Evolutionary conservation across 345 rosid species (phyloP).

Genomic region (Schrenkiella parvula): DNA sequence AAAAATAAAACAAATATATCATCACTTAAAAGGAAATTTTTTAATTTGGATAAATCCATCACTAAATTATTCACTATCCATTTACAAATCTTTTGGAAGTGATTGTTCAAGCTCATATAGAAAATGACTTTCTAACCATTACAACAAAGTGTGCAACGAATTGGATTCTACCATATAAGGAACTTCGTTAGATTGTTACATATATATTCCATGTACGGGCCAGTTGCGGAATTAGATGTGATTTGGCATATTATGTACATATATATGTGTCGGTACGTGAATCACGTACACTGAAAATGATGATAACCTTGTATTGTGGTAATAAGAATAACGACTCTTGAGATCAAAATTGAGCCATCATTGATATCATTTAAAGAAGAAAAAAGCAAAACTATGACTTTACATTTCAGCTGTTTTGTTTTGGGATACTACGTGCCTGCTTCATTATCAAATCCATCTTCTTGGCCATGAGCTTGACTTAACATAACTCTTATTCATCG

Average conservation of each 20-base stretch:
- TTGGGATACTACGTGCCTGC: neutral
- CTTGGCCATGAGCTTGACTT: slow-evolving; percentile 21
- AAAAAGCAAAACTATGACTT: neutral
- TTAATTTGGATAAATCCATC: neutral
- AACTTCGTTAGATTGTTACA: slow-evolving; percentile 6
- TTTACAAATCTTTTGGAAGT: neutral
- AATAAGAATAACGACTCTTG: slow-evolving; percentile 24
- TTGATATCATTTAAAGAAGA: neutral
- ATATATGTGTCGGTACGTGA: slow-evolving; percentile 22
- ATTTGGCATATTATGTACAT: slow-evolving; percentile 7
- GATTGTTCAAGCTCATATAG: neutral
- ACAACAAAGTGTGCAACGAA: slow-evolving; percentile 5
- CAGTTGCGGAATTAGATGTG: slow-evolving; percentile 9
- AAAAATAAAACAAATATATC: neutral
- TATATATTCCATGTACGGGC: slow-evolving; percentile 27
- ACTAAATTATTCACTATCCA: neutral
- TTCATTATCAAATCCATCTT: slow-evolving; percentile 6
- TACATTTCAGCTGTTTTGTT: neutral
- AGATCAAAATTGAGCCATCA: slow-evolving; percentile 14
- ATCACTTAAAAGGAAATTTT: neutral
- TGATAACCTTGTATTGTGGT: slow-evolving; percentile 14
- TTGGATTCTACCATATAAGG: slow-evolving; percentile 5
- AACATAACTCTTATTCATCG: neutral
- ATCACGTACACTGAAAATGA: slow-evolving; percentile 1
- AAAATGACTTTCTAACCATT: neutral